These are phyloP conservation scores for Rhodosporidiobolus sp. DNA, from an alignment of 768 basidiomycete genomes.

Conservation along the genomic window DNA sequence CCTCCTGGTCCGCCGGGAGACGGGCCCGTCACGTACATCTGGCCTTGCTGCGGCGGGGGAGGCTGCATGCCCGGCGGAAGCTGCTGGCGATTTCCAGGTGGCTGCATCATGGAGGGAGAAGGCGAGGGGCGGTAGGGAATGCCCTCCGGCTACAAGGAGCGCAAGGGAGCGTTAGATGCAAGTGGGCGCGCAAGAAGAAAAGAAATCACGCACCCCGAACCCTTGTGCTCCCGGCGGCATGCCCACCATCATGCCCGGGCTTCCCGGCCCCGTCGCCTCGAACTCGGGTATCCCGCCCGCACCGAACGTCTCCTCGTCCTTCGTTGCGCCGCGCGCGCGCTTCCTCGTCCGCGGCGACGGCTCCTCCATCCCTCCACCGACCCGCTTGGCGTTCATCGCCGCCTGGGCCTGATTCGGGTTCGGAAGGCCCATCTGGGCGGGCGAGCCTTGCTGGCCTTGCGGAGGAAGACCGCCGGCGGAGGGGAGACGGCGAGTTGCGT, in stretches of 20 bases:
- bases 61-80: background rate
- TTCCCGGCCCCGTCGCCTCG: conserved; percentile 8
- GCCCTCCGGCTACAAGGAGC: conserved; percentile 8
- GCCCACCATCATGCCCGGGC: conserved; percentile 8
- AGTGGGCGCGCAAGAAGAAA: background rate
- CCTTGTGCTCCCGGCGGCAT: conserved; percentile 1
- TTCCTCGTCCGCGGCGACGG: conserved; percentile 30
- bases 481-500: conserved; percentile 1
- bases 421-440: conserved; percentile 15
- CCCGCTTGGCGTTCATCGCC: conserved; percentile 14
- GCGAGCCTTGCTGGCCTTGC: conserved; percentile 11
- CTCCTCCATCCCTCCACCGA: conserved; percentile 22
- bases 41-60: conserved; percentile 19
- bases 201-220: conserved; percentile 1
- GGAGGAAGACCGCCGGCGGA: conserved; percentile 1
- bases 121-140: conserved; percentile 26
- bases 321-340: conserved; percentile 17
- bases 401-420: no score
- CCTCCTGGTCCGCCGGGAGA: background rate
- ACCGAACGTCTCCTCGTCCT: conserved; percentile 21
- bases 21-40: conserved; percentile 1
- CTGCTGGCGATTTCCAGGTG: background rate
- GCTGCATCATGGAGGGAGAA: conserved; percentile 14
- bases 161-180: background rate
- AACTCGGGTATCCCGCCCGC: background rate